These are phyloP conservation scores for Curvularia lunata DNA, from an alignment of 2,329 filamentous ascomycete species.

Conservation along the genomic window DNA sequence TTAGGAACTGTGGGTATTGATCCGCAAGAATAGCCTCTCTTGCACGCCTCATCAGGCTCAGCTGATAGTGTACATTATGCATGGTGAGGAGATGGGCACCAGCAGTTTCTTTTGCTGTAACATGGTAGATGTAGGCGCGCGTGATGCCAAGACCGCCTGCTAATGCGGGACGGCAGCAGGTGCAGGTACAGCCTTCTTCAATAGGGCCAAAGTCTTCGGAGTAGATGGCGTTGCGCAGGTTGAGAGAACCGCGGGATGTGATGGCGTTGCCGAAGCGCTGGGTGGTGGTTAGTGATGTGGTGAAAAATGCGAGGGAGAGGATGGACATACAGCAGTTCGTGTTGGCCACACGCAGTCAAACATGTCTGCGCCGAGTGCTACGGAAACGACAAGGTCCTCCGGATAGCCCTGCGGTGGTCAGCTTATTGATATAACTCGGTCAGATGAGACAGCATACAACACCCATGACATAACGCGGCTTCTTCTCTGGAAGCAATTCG, in stretches of 20 bases:
- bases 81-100: conserved; percentile 86
- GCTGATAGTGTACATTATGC: conserved; percentile 93
- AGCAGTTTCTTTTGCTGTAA: conserved; percentile 92
- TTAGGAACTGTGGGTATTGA: conserved; percentile 77
- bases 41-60: conserved; percentile 78
- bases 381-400: conserved; percentile 90
- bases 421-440: neutral
- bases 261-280: conserved; percentile 91
- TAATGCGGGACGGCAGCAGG: conserved; percentile 71
- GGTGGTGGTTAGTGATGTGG: neutral
- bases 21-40: conserved; percentile 83
- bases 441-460: conserved; percentile 61
- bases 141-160: conserved; percentile 81
- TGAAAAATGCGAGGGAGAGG: neutral
- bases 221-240: conserved; percentile 78
- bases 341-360: conserved; percentile 99
- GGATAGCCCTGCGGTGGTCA: conserved; percentile 74
- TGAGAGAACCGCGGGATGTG: conserved; percentile 80
- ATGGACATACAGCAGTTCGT: conserved; percentile 71
- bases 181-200: conserved; percentile 81
- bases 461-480: conserved; percentile 99
- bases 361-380: conserved; percentile 96
- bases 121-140: conserved; percentile 87
- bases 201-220: conserved; percentile 82
- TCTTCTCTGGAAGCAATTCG: conserved; percentile 79